Conservation (phyloP, 2,329 filamentous ascomycete species). For the Alternaria postmessia region DNA sequence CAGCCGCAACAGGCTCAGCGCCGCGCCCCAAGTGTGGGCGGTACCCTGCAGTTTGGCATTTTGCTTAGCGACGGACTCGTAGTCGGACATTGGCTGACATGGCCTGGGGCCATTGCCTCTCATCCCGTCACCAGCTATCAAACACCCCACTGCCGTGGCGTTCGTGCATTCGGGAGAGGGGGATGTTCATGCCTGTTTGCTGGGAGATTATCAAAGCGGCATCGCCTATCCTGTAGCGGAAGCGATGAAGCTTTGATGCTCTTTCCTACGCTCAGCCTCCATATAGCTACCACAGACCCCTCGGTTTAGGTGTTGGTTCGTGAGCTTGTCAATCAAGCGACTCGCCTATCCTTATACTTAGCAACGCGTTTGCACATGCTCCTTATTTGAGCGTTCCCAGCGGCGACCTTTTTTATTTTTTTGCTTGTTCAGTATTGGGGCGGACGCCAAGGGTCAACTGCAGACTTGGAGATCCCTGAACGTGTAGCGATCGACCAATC, state of each 20-base stretch:
- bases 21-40: slow-evolving; percentile 16
- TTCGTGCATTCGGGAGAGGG: slow-evolving; percentile 14
- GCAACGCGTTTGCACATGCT: slow-evolving; percentile 2
- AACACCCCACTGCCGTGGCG: slow-evolving; percentile 40
- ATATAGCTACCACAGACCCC: slow-evolving; percentile 31
- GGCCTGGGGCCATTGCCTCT: slow-evolving; percentile 7
- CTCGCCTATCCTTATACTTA: slow-evolving; percentile 6
- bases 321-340: slow-evolving; percentile 9
- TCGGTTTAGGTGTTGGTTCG: slow-evolving; percentile 5
- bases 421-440: slow-evolving; percentile 17
- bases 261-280: slow-evolving; percentile 1
- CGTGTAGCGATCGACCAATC: slow-evolving; percentile 31
- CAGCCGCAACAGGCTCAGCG: slow-evolving; percentile 24
- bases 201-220: slow-evolving; percentile 22
- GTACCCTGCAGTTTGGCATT: slow-evolving; percentile 28
- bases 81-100: slow-evolving; percentile 37
- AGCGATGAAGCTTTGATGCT: slow-evolving; percentile 13
- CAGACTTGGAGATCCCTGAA: slow-evolving; percentile 30
- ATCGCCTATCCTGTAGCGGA: slow-evolving; percentile 3
- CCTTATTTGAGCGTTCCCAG: slow-evolving; percentile 7
- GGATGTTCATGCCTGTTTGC: slow-evolving; percentile 17
- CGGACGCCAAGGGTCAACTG: slow-evolving; percentile 33
- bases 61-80: slow-evolving; percentile 24
- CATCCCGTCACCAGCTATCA: slow-evolving; percentile 30
- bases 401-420: slow-evolving; percentile 20